phyloP scores from a whole-genome alignment of 73 alveolate genomes.

The Loxodes magnus region DNA sequence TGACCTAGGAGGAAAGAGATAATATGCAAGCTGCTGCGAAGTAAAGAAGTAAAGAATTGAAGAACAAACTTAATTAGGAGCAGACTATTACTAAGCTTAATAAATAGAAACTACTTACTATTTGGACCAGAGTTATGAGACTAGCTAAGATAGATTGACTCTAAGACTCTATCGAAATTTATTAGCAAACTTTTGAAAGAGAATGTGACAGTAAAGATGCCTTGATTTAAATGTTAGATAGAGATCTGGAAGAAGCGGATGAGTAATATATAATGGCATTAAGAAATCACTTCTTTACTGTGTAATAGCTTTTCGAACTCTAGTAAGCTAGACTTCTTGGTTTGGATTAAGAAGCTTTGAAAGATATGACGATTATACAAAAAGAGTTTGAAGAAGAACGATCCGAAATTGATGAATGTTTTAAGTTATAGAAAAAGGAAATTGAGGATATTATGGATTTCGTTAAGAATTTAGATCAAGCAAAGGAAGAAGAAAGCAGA shows the following conservation, averaged over 20 bases:
- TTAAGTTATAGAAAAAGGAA: constrained; percentile 82
- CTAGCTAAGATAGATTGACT: constrained; percentile 93
- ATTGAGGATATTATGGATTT: constrained; percentile 87
- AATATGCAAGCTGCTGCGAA: constrained; percentile 47
- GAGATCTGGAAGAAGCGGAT: constrained; percentile 96
- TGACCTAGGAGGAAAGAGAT: constrained; percentile 29
- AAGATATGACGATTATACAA: constrained; percentile 76
- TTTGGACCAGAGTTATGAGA: constrained; percentile 96
- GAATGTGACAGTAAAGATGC: constrained; percentile 98
- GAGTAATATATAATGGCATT: constrained; percentile 94
- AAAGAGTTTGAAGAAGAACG: constrained; percentile 82
- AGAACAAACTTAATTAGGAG: constrained; percentile 50
- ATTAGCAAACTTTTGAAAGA: constrained; percentile 88
- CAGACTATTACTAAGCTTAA: constrained; percentile 73
- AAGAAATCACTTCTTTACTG: constrained; percentile 86
- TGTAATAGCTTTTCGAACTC: constrained; percentile 72
- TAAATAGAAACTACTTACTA: constrained; percentile 84
- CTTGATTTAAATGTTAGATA: constrained; percentile 90
- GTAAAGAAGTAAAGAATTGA: constrained; percentile 46
- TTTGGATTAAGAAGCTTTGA: constrained; percentile 84
- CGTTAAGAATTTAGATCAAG: no score
- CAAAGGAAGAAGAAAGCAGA: constrained; percentile 80
- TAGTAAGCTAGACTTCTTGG: constrained; percentile 86
- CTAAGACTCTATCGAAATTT: constrained; percentile 82
- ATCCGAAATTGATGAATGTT: constrained; percentile 75